Base-by-base conservation (phyloP, 257 asterid genomes). In the Sherardia arvensis region DNA sequence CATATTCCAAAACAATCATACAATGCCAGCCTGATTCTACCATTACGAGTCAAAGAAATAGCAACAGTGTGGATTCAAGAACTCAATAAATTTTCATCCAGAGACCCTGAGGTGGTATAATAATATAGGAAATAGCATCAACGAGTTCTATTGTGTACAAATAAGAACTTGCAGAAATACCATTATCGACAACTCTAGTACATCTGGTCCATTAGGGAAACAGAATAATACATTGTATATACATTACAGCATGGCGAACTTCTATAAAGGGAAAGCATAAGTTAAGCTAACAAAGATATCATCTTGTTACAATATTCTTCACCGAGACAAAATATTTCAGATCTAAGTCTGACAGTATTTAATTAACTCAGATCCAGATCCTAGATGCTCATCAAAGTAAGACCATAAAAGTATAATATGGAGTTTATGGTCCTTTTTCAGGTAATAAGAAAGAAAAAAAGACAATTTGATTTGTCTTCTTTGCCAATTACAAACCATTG, bases 301-400 rank as follows among this genome's bases (percentile, higher is more conserved):
- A 57, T 57, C 28, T 57, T 57, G 20, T 57, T 12, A 55, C n/a
- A 10, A 25, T 55, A 55, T 55, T 55, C 61, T n/a, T 55, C n/a
- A 26, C 61, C 12, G 34, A 14, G 4, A 56, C 23, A 28, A 23
- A 56, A 56, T 23, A 56, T 26, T 27, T 56, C 38, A 56, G 30
- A 55, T 23, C 21, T 26, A 55, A 12, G n/a, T 55, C 3, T 27
- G 7, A 28, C 32, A 58, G 5, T 8, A 58, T 29, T 17, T 30
- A 5, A 58, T 18, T 17, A 30, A 18, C 1, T 17, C 25, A 18
- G 62, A 18, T 12, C 43, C 40, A 28, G 43, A 58, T 28, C 43
- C 6, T 4, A 57, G 43, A 59, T 29, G 27, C 26, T 59, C 34
- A 59, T 1, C 45, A 30, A 8, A 8, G 30, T n/a, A 59, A n/a